phyloP scores from a whole-genome alignment of 371 early-diverging fungal genomes.

The Mortierella sp. region DNA sequence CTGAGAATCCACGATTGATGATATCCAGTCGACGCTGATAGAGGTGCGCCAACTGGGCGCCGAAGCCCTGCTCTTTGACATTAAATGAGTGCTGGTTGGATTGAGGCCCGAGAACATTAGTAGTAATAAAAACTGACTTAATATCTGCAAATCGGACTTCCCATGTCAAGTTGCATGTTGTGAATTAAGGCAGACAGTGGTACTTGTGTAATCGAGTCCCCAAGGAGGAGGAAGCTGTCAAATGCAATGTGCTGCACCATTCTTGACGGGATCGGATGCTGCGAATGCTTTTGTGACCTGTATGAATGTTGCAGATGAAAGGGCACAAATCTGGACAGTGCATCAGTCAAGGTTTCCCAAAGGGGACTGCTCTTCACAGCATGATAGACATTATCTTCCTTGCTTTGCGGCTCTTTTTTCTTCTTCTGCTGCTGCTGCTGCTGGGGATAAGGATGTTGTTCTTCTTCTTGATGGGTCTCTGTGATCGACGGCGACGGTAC shows the following conservation, averaged over 20 bases:
- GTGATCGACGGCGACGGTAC: no score
- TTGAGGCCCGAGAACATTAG: not conserved
- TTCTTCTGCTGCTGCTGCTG: no score
- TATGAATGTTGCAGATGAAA: not conserved
- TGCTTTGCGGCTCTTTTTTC: no score
- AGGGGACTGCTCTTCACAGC: no score
- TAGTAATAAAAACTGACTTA: no score
- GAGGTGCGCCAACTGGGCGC: slow-evolving; percentile 69
- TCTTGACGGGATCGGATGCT: not conserved
- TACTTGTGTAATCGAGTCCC: slow-evolving; percentile 84
- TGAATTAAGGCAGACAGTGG: no score
- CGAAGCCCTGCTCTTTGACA: slow-evolving; percentile 73
- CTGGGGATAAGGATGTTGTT: no score
- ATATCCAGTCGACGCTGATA: slow-evolving; percentile 84
- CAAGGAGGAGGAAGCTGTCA: slow-evolving; percentile 60
- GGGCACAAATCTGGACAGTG: no score
- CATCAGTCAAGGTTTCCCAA: no score
- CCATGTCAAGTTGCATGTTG: no score
- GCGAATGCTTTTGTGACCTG: not conserved
- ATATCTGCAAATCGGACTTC: not conserved
- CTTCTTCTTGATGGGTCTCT: no score
- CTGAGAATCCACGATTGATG: slow-evolving; percentile 83
- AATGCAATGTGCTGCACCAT: slow-evolving; percentile 38
- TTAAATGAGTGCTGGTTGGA: slow-evolving; percentile 68
- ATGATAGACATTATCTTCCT: no score